Evolutionary conservation across 2,329 filamentous ascomycete genomes (phyloP), one percentile per base, ranked within the genome.

Genomic region (Calonectria henricotiae): DNA sequence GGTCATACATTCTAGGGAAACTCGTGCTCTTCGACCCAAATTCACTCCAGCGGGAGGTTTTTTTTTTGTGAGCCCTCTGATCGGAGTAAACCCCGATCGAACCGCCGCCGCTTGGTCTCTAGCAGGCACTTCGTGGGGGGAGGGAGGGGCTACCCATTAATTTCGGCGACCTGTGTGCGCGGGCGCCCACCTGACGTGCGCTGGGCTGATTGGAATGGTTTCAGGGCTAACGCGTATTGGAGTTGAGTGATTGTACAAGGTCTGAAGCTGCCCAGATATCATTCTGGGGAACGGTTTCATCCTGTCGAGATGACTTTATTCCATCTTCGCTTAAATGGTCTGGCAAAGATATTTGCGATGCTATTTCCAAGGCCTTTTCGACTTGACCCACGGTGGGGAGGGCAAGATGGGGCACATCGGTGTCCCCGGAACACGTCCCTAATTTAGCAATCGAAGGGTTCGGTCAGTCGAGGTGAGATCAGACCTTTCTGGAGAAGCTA

Each of bases 41-140:
- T 61, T 61, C 37, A 12, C 37, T 61, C 35, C 5, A 23, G 25
- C 15, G 20, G 4, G 27, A 37, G 37, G 20, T 20, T 20, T 25
- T 32, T 37, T 62, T 46, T 32, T 20, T 58, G 54, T 46, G 25
- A 62, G 32, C 37, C n/a, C 51, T 30, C 49, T 54, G 20, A 55
- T 69, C 67, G 67, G 67, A 51, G 43, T 64, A 65, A 65, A 62
- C 51, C 23, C 67, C 67, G 67, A 65, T 39, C 30, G 30, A 51
- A 35, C 39, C 27, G 11, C 23, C 25, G 11, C 55, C 43, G 51
- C 43, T 69, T 54, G 67, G 67, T 37, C 23, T 65, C 44, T 35
- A 44, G 54, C 67, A 37, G 44, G 51, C 54, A 51, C 27, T 49
- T 41, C 43, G 49, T 37, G 61, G 61, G 32, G 49, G 25, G 51